Conservation (phyloP, 1,284 basidiomycete species). For the Sanghuangporus weigelae region DNA sequence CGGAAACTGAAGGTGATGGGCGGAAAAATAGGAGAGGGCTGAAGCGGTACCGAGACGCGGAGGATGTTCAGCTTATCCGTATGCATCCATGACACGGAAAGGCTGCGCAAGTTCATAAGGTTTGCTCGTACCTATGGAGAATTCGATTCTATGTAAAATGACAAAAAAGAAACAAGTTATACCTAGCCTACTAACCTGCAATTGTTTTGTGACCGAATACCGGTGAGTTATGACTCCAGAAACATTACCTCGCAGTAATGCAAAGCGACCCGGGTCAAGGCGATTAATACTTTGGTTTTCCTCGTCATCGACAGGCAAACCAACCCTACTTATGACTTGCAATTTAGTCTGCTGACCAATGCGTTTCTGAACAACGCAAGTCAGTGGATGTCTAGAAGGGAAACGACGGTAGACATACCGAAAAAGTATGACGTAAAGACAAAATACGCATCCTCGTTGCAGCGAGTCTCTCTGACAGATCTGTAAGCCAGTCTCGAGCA, state of each 20-base stretch:
- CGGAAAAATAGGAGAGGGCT: background rate
- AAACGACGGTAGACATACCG: background rate
- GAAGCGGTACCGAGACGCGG: conserved; percentile 8
- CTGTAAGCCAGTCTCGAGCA: conserved; percentile 4
- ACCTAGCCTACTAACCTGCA: conserved; percentile 27
- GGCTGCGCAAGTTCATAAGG: background rate
- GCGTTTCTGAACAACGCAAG: conserved; percentile 2
- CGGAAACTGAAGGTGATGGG: conserved; percentile 12
- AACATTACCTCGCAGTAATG: conserved; percentile 31
- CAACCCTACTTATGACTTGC: conserved; percentile 9
- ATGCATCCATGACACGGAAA: conserved; percentile 4
- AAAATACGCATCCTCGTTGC: background rate
- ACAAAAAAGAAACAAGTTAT: conserved; percentile 23
- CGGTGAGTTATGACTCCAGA: conserved; percentile 47
- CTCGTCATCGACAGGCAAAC: background rate
- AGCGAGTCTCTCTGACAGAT: conserved; percentile 7
- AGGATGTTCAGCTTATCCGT: conserved; percentile 5
- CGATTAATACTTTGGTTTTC: background rate
- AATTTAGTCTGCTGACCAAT: conserved; percentile 11
- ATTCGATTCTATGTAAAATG: conserved; percentile 28
- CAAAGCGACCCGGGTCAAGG: background rate
- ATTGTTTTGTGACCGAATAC: conserved; percentile 34
- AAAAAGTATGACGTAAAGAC: conserved; percentile 10
- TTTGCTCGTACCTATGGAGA: conserved; percentile 24
- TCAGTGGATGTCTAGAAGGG: too few species aligned